These are phyloP conservation scores for Scutellaria galericulata DNA, from an alignment of 257 asterid genomes.

Conservation along the genomic window DNA sequence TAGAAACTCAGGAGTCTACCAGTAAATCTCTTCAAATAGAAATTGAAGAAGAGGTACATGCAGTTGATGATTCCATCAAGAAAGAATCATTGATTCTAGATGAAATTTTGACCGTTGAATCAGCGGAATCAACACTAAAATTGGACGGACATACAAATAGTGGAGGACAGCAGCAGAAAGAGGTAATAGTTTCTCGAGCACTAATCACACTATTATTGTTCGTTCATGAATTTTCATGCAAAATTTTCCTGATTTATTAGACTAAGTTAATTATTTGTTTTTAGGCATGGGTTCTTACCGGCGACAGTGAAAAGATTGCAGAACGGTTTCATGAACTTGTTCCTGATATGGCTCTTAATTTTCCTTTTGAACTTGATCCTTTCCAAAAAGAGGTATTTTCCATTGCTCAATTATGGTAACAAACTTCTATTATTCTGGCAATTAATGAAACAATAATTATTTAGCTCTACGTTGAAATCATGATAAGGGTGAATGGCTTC, in stretches of 20 bases:
- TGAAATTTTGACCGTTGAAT: slow-evolving; percentile 71
- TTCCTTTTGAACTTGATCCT: slow-evolving; percentile 94
- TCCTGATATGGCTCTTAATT: slow-evolving; percentile 94
- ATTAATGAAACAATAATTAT: slow-evolving; percentile 24
- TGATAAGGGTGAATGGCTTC: slow-evolving; percentile 21
- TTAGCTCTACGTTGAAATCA: slow-evolving; percentile 29
- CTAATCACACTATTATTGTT: slow-evolving; percentile 10
- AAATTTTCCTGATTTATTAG: slow-evolving; percentile 30
- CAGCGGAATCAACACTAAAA: slow-evolving; percentile 44
- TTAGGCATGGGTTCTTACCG: slow-evolving; percentile 83
- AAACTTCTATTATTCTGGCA: slow-evolving; percentile 22
- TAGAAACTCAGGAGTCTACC: slow-evolving; percentile 47
- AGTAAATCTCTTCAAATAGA: slow-evolving; percentile 50
- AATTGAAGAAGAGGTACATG: slow-evolving; percentile 47
- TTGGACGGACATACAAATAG: slow-evolving; percentile 49
- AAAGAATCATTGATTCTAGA: slow-evolving; percentile 67
- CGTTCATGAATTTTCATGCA: slow-evolving; percentile 8
- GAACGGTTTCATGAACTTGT: slow-evolving; percentile 79
- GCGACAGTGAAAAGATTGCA: slow-evolving; percentile 65
- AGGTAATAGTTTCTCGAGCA: slow-evolving; percentile 48
- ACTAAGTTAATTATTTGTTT: slow-evolving; percentile 29
- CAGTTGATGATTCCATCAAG: slow-evolving; percentile 41
- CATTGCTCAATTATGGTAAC: slow-evolving; percentile 26
- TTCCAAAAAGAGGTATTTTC: slow-evolving; percentile 91
- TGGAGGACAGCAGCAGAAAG: slow-evolving; percentile 56